A percentile compares a stretch with the other conserved stretches of the same genome.
Evolutionary conservation across 2,329 filamentous ascomycete genomes (phyloP).

Genomic region (Oidium heveae): DNA sequence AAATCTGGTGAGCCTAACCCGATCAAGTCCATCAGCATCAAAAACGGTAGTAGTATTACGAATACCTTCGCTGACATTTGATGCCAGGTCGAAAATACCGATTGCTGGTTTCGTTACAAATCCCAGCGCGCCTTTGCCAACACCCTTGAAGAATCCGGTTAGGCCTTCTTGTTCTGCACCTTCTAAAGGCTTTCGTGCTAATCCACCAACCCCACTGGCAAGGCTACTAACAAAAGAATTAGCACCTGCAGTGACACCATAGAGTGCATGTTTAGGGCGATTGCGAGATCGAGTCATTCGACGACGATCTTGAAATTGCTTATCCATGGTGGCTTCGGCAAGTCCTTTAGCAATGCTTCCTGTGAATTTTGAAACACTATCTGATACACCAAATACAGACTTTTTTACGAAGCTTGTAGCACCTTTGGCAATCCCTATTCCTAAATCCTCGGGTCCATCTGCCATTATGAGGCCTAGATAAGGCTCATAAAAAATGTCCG

Average conservation of each 20-base stretch:
- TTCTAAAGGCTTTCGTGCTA: conserved; percentile 81
- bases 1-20: conserved; percentile 79
- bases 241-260: conserved; percentile 82
- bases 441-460: conserved; percentile 83
- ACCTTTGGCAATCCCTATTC: conserved; percentile 83
- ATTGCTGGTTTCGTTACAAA: conserved; percentile 95
- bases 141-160: conserved; percentile 86
- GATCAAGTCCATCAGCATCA: conserved; percentile 79
- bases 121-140: conserved; percentile 82
- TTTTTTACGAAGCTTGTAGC: conserved; percentile 97
- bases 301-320: conserved; percentile 91
- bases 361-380: conserved; percentile 94
- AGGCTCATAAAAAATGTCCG: conserved; percentile 96
- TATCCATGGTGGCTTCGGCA: conserved; percentile 84
- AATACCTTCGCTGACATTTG: conserved; percentile 89
- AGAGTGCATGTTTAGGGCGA: conserved; percentile 86
- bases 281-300: conserved; percentile 86
- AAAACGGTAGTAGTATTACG: conserved; percentile 98
- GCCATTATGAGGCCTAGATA: conserved; percentile 96
- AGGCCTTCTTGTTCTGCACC: conserved; percentile 90
- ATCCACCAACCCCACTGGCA: conserved; percentile 76
- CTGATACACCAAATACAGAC: conserved; percentile 87
- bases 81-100: conserved; percentile 87
- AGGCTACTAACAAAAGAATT: conserved; percentile 86
- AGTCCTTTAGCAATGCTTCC: conserved; percentile 93